phyloP scores from a whole-genome alignment of 768 basidiomycete species.

The Chalciporus chontae region DNA sequence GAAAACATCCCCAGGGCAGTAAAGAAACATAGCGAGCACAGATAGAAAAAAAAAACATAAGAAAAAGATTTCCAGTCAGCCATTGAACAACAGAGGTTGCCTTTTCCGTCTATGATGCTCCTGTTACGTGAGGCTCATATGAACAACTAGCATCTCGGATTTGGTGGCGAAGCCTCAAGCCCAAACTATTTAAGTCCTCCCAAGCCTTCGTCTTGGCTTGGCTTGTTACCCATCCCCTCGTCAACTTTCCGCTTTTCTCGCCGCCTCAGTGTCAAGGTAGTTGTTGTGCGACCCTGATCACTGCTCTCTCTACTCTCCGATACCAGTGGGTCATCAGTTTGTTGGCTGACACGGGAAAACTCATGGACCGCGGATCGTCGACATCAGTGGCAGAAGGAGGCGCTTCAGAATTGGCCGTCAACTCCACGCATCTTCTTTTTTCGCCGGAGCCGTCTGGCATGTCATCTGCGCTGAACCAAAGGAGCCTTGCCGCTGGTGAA shows the following conservation, averaged over 20 bases:
- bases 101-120: slow-evolving; percentile 6
- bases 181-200: background rate
- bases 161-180: too few relatives aligned
- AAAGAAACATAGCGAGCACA: background rate
- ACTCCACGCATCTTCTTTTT: slow-evolving; percentile 6
- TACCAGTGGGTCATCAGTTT: slow-evolving; percentile 9
- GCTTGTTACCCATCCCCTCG: background rate
- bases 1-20: background rate
- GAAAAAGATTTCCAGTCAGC: background rate
- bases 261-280: background rate
- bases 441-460: slow-evolving; percentile 7
- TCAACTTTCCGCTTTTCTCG: background rate
- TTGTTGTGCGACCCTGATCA: background rate
- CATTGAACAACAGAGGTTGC: slow-evolving; percentile 10
- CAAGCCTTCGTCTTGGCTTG: background rate
- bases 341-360: background rate
- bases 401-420: background rate
- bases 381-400: slow-evolving; percentile 13
- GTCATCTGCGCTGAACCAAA: slow-evolving; percentile 10
- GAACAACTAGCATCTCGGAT: too few relatives aligned
- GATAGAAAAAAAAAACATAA: background rate
- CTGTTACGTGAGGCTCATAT: background rate
- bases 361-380: slow-evolving; percentile 14
- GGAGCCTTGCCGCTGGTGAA: slow-evolving; percentile 4
- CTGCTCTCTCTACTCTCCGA: background rate